Percentiles rank a stretch among this genome's conserved stretches.
Conservation (phyloP, 768 basidiomycete genomes). For the Lactifluus volemus region DNA sequence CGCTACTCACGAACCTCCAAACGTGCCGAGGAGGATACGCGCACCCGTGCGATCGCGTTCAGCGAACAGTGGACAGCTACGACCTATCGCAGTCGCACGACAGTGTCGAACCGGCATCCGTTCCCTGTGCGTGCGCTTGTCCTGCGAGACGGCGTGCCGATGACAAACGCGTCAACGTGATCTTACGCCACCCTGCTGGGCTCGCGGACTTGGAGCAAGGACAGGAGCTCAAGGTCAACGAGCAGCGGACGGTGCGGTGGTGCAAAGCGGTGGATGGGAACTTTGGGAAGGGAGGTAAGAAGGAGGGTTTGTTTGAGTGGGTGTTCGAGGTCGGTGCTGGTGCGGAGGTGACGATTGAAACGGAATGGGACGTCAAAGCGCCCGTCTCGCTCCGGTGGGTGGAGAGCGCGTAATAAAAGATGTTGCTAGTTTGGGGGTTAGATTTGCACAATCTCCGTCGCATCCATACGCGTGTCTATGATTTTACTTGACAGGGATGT, state of each 20-base stretch:
- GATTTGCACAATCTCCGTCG: too few species aligned
- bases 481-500: too few species aligned
- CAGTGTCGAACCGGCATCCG: slow-evolving; percentile 39
- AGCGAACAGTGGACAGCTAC: slow-evolving; percentile 37
- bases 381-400: slow-evolving; percentile 27
- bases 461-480: too few species aligned
- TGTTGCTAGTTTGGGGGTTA: neutral
- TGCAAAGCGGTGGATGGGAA: slow-evolving; percentile 32
- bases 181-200: slow-evolving; percentile 38
- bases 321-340: slow-evolving; percentile 36
- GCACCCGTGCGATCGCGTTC: slow-evolving; percentile 29
- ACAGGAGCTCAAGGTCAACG: slow-evolving; percentile 6
- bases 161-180: slow-evolving; percentile 36
- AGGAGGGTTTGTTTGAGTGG: slow-evolving; percentile 54
- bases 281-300: slow-evolving; percentile 42
- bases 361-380: slow-evolving; percentile 46
- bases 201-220: slow-evolving; percentile 36
- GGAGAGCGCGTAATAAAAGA: slow-evolving; percentile 11
- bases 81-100: slow-evolving; percentile 32
- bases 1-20: slow-evolving; percentile 35
- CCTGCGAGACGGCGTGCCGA: slow-evolving; percentile 40
- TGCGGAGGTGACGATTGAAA: slow-evolving; percentile 35
- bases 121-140: slow-evolving; percentile 37
- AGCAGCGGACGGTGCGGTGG: slow-evolving; percentile 29
- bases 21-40: slow-evolving; percentile 23